Evolutionary conservation across 2,329 filamentous ascomycete genomes (phyloP).

Genomic region (Fusarium mangiferae): DNA sequence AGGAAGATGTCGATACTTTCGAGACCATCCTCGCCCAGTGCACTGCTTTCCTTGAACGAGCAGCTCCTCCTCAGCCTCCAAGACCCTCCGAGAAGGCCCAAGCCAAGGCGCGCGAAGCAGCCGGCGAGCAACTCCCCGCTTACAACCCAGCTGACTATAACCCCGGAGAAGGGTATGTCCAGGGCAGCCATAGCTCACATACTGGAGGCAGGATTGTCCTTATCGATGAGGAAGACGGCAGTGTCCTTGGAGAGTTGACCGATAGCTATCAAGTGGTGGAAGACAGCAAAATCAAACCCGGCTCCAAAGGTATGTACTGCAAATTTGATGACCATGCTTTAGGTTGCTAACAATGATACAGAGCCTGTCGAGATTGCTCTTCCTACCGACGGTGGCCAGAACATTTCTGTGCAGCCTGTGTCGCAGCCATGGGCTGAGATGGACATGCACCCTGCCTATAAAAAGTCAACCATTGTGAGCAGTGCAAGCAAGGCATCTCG

Average conservation of each 20-base stretch:
- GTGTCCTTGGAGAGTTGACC: conserved; percentile 90
- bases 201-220: conserved; percentile 82
- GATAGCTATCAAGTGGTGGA: conserved; percentile 85
- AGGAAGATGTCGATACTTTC: conserved; percentile 95
- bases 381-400: conserved; percentile 72
- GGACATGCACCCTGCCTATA: conserved; percentile 89
- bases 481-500: conserved; percentile 89
- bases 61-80: conserved; percentile 66
- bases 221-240: conserved; percentile 95
- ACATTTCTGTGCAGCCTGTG: conserved; percentile 73
- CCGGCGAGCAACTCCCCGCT: conserved; percentile 60
- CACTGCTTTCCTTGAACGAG: conserved; percentile 91
- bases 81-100: conserved; percentile 48
- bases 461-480: conserved; percentile 85
- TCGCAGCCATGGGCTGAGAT: conserved; percentile 78
- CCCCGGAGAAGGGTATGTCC: conserved; percentile 81
- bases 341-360: conserved; percentile 20
- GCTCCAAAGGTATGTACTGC: conserved; percentile 81
- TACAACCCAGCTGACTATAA: conserved; percentile 88
- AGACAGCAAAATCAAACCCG: conserved; percentile 77
- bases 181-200: conserved; percentile 66
- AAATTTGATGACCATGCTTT: neutral
- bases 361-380: conserved; percentile 85
- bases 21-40: conserved; percentile 98
- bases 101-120: conserved; percentile 55